Base-by-base conservation (phyloP, 2,329 filamentous ascomycete genomes). In the Niveomyces coronatus region DNA sequence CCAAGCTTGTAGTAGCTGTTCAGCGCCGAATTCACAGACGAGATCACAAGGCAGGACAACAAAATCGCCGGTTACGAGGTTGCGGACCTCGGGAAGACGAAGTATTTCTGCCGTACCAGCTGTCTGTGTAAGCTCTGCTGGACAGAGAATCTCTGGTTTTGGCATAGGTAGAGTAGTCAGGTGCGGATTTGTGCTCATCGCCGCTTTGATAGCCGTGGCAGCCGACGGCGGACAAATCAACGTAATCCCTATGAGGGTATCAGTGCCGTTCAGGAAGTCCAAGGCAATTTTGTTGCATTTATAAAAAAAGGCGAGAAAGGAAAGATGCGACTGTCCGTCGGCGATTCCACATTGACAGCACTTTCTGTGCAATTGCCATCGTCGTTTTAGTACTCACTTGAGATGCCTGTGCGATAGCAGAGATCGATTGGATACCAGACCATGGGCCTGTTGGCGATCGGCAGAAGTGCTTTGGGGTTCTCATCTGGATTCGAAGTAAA, bases 11-110 rank as follows among this genome's bases (percentile, higher is more conserved):
- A 94, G 63, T 16, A 96, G 68, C 45, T 80, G 76, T 49, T 87
- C 82, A 10, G 87, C 88, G 3, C 83, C 80, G 13, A 96, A 66
- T 53, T 94, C 88, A 56, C 87, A 95, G 27, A 98, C 79, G 6
- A 98, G 68, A 56, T 98, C 91, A 59, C 91, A 98, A 1, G 91
- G 89, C 4, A 98, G 67, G 3, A 96, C 76, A 18, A 95, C 65
- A 53, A 98, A 96, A 60, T 98, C 86, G 10, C 79, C 77, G 38
- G 76, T 86, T 49, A 98, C 76, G 7, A 78, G 70, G n/a, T 70
- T 68, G 53, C 82, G 79, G 31, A 96, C 77, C 55, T 94, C 84
- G 1, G 85, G 82, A 8, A 94, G 69, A 9, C 88, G 77, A 37
- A 98, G 74, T 15, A 96, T 78, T 52, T 94, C 82, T 7, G 85